phyloP scores from a whole-genome alignment of 148 eudicot species.

The Fallopia convolvulus region DNA sequence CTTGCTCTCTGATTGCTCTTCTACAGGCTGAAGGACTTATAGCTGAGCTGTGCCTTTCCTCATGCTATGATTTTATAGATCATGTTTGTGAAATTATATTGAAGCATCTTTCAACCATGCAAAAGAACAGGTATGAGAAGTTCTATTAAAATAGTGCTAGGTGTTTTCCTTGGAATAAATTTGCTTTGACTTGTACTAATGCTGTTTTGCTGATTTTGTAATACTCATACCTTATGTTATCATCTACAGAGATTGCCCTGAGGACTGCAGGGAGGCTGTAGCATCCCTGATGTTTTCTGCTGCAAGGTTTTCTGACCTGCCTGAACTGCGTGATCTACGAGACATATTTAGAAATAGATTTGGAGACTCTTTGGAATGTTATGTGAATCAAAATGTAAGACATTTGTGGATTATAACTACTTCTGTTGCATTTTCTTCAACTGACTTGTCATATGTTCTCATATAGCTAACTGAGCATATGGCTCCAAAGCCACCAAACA shows the following conservation, averaged over 20 bases:
- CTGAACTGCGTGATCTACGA: conserved; percentile 94
- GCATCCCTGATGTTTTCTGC: conserved; percentile 94
- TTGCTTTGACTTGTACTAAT: conserved; percentile 15
- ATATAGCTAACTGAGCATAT: conserved; percentile 65
- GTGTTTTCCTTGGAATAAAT: background rate
- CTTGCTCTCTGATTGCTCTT: conserved; percentile 9
- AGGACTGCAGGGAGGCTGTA: conserved; percentile 86
- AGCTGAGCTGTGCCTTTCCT: conserved; percentile 48
- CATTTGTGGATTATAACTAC: background rate
- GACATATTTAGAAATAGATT: conserved; percentile 77
- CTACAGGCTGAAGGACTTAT: conserved; percentile 84
- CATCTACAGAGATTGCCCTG: conserved; percentile 74
- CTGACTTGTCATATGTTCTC: conserved; percentile 15
- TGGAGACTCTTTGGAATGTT: conserved; percentile 65
- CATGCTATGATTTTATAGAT: conserved; percentile 83
- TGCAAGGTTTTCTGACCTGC: conserved; percentile 92
- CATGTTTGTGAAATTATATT: conserved; percentile 65
- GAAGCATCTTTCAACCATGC: conserved; percentile 83
- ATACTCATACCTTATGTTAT: background rate
- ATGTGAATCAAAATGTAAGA: conserved; percentile 63
- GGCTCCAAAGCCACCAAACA: conserved; percentile 47
- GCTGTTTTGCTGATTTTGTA: background rate
- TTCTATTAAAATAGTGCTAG: background rate
- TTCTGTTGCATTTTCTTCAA: background rate
- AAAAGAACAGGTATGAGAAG: conserved; percentile 65